Base-by-base conservation (phyloP, 441 rosid genomes). In the Croton laevigatus region DNA sequence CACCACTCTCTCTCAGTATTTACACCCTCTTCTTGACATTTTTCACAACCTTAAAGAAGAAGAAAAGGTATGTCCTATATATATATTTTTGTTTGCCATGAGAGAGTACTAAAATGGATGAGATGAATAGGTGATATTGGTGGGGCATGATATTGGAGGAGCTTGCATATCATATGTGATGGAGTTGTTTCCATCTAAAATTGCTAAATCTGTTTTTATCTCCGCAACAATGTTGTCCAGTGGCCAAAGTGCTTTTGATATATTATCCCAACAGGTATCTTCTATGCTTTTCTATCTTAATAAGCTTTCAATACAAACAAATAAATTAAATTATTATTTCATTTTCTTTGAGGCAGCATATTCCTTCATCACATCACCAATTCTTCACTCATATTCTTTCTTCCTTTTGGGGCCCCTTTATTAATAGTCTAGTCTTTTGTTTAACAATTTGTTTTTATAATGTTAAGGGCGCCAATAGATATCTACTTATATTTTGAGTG, bases 101-200 rank as follows among this genome's bases (percentile, higher is more conserved):
- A n/a, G n/a, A n/a, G n/a, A n/a, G n/a, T n/a, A n/a, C n/a, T 11
- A 19, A 23, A 36, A 13, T 14, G 23, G 16, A 1, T 23, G 42
- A 55, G 62, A 3, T 4, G 19, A 1, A 79, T 76, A 92, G 98
- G 97, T 89, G 73, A 83, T 93, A 32, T 79, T 93, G 91, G 95
- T 86, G 5, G 96, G 96, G 46, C 98, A 93, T 40, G 97, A 91
- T 79, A 81, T 93, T 59, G 98, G 97, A 42, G 98, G 98, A 68
- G 89, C 97, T 42, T 93, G 98, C 71, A 63, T 87, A 62, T 88
- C 93, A 6, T 84, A 83, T 70, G 91, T 80, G 59, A 89, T 91
- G 96, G 98, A 93, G 77, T 59, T 86, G 73, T 88, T 88, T 81
- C 93, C 98, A 63, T 72, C 58, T 3, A 88, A 83, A 83, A 77